Conservation (phyloP, 1,284 basidiomycete species). For the Austroboletus novae-zelandiae region DNA sequence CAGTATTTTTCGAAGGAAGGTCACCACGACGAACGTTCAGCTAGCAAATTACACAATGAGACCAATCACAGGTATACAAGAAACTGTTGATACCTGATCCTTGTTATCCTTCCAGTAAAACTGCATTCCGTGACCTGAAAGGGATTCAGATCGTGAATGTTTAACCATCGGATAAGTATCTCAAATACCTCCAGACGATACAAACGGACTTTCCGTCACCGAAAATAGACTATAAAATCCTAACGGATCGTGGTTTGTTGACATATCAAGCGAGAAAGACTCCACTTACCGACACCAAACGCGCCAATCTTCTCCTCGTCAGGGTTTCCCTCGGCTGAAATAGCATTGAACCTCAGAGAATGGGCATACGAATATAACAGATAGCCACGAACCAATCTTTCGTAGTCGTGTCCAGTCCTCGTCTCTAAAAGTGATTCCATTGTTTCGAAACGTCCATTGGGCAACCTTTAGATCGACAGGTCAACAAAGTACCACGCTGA, state of each 20-base stretch:
- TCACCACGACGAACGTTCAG: constrained; percentile 77
- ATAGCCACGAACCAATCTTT: constrained; percentile 66
- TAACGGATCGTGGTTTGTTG: constrained; percentile 21
- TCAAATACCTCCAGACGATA: constrained; percentile 75
- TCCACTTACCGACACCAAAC: constrained; percentile 71
- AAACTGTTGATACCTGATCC: constrained; percentile 56
- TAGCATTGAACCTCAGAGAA: neutral
- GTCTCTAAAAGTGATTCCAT: constrained; percentile 77
- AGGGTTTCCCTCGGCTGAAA: constrained; percentile 76
- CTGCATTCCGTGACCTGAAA: constrained; percentile 83
- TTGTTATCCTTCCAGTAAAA: constrained; percentile 97
- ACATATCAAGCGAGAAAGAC: neutral
- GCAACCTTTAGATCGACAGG: constrained; percentile 44
- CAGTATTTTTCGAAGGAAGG: constrained; percentile 44
- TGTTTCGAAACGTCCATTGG: constrained; percentile 84
- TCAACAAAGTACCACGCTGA: constrained; percentile 1
- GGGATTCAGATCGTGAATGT: neutral
- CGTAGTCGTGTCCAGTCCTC: constrained; percentile 89
- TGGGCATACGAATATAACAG: neutral
- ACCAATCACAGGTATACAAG: neutral
- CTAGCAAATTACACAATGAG: constrained; percentile 33
- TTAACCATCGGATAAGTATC: neutral
- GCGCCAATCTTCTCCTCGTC: constrained; percentile 86
- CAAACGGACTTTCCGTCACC: constrained; percentile 91
- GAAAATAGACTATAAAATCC: constrained; percentile 83